A percentile compares a stretch with the other conserved stretches of the same genome.
Evolutionary conservation across 495 filamentous ascomycete genomes (phyloP).

Genomic region (Aspergillus diversus): DNA sequence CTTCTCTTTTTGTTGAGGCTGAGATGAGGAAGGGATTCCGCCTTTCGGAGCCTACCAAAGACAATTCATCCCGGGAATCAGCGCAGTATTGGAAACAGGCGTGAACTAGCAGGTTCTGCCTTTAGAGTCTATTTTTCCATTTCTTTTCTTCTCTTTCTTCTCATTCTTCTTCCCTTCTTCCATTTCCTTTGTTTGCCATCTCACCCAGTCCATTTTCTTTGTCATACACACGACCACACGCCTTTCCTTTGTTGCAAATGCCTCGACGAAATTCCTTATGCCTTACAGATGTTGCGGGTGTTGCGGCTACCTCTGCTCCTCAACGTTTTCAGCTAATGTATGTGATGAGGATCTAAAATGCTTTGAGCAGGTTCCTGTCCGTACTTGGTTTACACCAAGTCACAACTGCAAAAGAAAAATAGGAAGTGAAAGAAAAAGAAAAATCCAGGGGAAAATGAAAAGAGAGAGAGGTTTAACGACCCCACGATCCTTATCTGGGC

Average conservation of each 20-base stretch:
- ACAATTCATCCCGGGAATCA: conserved; percentile 20
- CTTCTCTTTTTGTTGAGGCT: conserved; percentile 75
- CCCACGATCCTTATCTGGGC: conserved; percentile 6
- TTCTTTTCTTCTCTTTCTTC: background rate
- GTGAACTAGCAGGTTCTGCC: conserved; percentile 10
- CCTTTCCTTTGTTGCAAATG: conserved; percentile 19
- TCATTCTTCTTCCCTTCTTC: background rate
- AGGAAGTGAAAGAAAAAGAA: conserved; percentile 7
- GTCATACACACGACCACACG: conserved; percentile 6
- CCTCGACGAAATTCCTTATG: conserved; percentile 2
- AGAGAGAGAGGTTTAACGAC: background rate
- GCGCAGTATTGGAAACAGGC: conserved; percentile 25
- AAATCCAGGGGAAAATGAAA: background rate
- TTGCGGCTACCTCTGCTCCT: background rate
- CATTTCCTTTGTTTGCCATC: conserved; percentile 7
- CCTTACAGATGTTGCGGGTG: background rate
- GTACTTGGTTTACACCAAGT: background rate
- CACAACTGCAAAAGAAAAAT: background rate
- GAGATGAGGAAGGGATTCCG: conserved; percentile 66
- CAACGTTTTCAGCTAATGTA: background rate
- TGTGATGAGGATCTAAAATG: background rate
- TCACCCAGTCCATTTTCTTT: conserved; percentile 2
- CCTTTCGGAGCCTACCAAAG: conserved; percentile 34
- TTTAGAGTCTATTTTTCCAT: background rate
- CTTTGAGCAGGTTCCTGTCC: background rate